These are phyloP conservation scores for Leccinum boreale DNA, from an alignment of 768 basidiomycete genomes.

Conservation along the genomic window DNA sequence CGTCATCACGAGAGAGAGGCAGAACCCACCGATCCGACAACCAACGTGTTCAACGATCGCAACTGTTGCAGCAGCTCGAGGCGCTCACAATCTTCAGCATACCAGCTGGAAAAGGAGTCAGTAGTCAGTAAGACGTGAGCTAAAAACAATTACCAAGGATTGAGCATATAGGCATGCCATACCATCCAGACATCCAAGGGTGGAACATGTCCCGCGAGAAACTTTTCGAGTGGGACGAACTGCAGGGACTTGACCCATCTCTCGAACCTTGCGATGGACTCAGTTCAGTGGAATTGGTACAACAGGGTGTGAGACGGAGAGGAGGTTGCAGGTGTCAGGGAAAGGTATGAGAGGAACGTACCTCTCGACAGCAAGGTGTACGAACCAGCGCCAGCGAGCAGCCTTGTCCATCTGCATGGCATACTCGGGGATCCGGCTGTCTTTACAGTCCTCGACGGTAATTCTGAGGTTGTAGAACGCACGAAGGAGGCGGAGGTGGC, in stretches of 20 bases:
- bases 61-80: slow-evolving; percentile 23
- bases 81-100: slow-evolving; percentile 33
- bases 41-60: slow-evolving; percentile 24
- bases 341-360: slow-evolving; percentile 6
- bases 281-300: not conserved
- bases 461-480: slow-evolving; percentile 31
- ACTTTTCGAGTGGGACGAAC: slow-evolving; percentile 24
- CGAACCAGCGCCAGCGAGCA: slow-evolving; percentile 39
- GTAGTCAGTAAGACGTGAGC: not conserved
- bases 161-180: slow-evolving; percentile 41
- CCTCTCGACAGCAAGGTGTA: slow-evolving; percentile 39
- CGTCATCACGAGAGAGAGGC: not conserved
- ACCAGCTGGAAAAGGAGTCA: slow-evolving; percentile 22
- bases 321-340: not conserved
- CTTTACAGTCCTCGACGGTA: slow-evolving; percentile 28
- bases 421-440: slow-evolving; percentile 25
- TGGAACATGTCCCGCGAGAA: slow-evolving; percentile 27
- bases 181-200: slow-evolving; percentile 43
- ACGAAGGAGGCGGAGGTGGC: slow-evolving; percentile 34
- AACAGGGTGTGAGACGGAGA: not conserved
- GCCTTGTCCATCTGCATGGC: slow-evolving; percentile 25
- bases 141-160: slow-evolving; percentile 28
- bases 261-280: slow-evolving; percentile 29
- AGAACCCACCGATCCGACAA: slow-evolving; percentile 28
- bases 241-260: slow-evolving; percentile 30